These are phyloP conservation scores for Cladorrhinum sp. DNA, from an alignment of 2,329 filamentous ascomycete species.

Conservation along the genomic window DNA sequence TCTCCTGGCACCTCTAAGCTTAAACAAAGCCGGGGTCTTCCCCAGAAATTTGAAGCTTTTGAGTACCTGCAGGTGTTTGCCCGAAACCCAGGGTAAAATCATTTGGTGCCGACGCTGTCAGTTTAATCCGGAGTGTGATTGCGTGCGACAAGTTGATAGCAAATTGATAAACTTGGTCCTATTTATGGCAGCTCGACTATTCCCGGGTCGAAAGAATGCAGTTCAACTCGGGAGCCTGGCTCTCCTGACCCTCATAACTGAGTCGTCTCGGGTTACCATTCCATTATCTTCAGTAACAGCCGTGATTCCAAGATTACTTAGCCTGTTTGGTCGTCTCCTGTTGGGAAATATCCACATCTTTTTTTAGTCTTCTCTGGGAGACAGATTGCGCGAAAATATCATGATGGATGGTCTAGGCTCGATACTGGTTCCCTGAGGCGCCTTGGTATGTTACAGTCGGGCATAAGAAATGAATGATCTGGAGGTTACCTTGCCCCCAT, in stretches of 20 bases:
- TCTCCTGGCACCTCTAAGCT: too few relatives aligned
- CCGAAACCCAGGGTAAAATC: neutral
- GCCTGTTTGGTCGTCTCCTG: neutral
- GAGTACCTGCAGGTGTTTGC: neutral
- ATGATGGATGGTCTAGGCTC: neutral
- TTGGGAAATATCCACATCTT: neutral
- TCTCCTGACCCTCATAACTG: too few relatives aligned
- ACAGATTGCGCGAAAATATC: neutral
- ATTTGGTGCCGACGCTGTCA: constrained; percentile 1
- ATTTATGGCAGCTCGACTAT: constrained; percentile 22
- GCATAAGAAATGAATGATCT: too few relatives aligned
- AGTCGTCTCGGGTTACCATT: too few relatives aligned
- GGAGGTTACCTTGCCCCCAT: too few relatives aligned
- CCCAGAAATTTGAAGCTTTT: neutral
- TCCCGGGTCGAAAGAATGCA: neutral
- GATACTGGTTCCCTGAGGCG: too few relatives aligned
- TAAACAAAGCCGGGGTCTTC: constrained; percentile 1
- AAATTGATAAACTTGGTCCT: constrained; percentile 10
- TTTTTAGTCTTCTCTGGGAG: neutral
- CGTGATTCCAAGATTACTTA: neutral
- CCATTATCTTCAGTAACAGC: neutral
- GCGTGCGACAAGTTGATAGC: constrained; percentile 15
- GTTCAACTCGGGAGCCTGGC: too few relatives aligned
- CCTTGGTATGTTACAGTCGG: neutral
- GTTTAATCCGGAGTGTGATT: constrained; percentile 15